Base-by-base conservation (phyloP, 306 rosid species). In the Senna tora region DNA sequence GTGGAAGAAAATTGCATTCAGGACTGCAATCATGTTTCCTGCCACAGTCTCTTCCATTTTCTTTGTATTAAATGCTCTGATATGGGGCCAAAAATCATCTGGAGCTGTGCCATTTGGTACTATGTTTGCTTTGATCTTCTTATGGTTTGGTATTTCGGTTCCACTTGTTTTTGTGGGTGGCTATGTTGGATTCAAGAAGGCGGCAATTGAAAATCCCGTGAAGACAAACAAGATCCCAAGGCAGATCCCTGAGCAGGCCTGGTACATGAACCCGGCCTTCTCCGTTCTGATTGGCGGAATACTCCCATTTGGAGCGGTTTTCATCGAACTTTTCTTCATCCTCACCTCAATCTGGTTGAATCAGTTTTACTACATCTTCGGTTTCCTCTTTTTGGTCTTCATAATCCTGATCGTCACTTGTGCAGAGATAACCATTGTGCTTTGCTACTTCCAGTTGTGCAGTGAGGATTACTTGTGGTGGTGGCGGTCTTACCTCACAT, bases 81-180 rank as follows among this genome's bases (percentile, higher is more conserved):
- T 93, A 15, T 93, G 98, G 98, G 98, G 97, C 15, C 89, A 94
- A 82, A 94, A 94, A 59, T 94, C 98, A 41, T 94, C 98, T 19
- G 98, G 98, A 61, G 98, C 98, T 38, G 98, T 94, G 70, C 98
- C 98, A 6, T 94, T 94, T 42, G 97, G 98, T 64, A 94, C 98
- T 0, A 94, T 94, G 98, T 94, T 94, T 84, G 98, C 98, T 76
- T 88, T 94, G 33, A 75, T 94, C 77, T 91, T 94, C 60, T 76
- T 94, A 62, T 94, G 98, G 97, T 94, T 91, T n/a, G 98, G 98
- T 12, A 94, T 94, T 85, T 94, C 98, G 0, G 94, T 94, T 63
- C 98, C 98, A 22, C 96, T 94, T 16, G 98, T 89, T 28, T 94
- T 90, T 73, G 98, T 94, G 9, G 98, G 97, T 59, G 82, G 85